Conservation (phyloP, 2,329 filamentous ascomycete species). For the Microdochium nivale region DNA sequence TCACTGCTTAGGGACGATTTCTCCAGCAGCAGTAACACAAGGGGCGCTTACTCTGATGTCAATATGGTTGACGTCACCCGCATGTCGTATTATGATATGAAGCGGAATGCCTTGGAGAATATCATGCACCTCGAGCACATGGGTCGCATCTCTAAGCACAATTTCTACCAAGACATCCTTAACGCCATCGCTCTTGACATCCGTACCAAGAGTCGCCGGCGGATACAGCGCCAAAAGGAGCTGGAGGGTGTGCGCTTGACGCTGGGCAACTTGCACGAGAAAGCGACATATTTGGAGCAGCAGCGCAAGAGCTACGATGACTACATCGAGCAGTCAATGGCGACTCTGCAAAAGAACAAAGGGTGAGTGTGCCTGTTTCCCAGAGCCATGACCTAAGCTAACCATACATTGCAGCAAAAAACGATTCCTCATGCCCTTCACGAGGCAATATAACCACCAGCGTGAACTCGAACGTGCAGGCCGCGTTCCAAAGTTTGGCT, state of each 20-base stretch:
- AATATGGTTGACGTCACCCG: slow-evolving; percentile 84
- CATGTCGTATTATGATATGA: slow-evolving; percentile 86
- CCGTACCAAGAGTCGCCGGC: slow-evolving; percentile 87
- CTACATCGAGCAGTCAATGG: slow-evolving; percentile 98
- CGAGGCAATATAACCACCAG: slow-evolving; percentile 98
- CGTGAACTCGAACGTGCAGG: slow-evolving; percentile 87
- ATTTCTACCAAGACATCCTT: slow-evolving; percentile 94
- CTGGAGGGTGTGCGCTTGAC: slow-evolving; percentile 76
- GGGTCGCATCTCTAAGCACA: slow-evolving; percentile 80
- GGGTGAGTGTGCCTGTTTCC: slow-evolving; percentile 42
- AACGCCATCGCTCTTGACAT: slow-evolving; percentile 97
- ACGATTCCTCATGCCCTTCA: slow-evolving; percentile 90
- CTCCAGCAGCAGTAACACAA: slow-evolving; percentile 54
- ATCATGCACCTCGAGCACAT: slow-evolving; percentile 81
- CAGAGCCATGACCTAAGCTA: slow-evolving; percentile 11
- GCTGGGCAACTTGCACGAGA: slow-evolving; percentile 67
- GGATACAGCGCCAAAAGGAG: slow-evolving; percentile 86
- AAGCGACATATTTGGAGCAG: slow-evolving; percentile 86
- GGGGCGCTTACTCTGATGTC: slow-evolving; percentile 81
- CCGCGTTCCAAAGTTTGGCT: slow-evolving; percentile 93
- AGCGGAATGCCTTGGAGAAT: slow-evolving; percentile 88
- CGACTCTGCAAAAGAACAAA: slow-evolving; percentile 94
- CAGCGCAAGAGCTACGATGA: slow-evolving; percentile 98
- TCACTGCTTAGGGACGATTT: slow-evolving; percentile 77
- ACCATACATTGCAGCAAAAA: slow-evolving; percentile 55